Percentiles rank a stretch among this genome's conserved stretches.
These are phyloP conservation scores for Pythium graminicola DNA, from an alignment of 352 stramenopile genomes.

Conservation along the genomic window DNA sequence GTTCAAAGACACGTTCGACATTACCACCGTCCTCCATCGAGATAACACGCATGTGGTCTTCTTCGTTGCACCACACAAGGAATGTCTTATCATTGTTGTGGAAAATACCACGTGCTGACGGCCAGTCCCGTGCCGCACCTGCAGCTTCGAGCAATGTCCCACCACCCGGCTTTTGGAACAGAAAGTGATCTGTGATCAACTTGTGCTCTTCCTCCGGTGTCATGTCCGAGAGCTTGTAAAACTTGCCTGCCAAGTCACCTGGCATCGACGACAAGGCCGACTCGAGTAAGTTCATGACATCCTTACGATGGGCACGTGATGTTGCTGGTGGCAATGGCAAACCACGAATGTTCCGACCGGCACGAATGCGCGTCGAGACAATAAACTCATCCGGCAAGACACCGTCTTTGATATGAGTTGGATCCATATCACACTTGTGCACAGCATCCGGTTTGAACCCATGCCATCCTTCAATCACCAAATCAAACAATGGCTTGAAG, in stretches of 20 bases:
- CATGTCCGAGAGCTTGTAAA: slow-evolving; percentile 86
- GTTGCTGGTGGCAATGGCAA: slow-evolving; percentile 85
- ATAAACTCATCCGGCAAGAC: slow-evolving; percentile 82
- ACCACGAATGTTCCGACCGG: slow-evolving; percentile 86
- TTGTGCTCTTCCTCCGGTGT: slow-evolving; percentile 88
- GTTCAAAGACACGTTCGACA: slow-evolving; percentile 86
- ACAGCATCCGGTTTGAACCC: slow-evolving; percentile 73
- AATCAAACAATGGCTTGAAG: slow-evolving; percentile 83
- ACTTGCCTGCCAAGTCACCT: slow-evolving; percentile 81
- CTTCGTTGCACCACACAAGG: slow-evolving; percentile 87
- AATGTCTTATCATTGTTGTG: slow-evolving; percentile 90
- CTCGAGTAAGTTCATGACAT: slow-evolving; percentile 81
- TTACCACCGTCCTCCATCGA: slow-evolving; percentile 88
- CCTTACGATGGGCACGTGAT: slow-evolving; percentile 68
- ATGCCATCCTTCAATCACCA: slow-evolving; percentile 84
- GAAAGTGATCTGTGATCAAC: slow-evolving; percentile 87
- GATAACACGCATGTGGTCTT: slow-evolving; percentile 89
- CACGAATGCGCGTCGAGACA: slow-evolving; percentile 88
- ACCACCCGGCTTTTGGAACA: slow-evolving; percentile 92
- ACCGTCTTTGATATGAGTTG: slow-evolving; percentile 60
- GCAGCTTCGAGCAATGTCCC: slow-evolving; percentile 77
- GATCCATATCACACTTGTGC: slow-evolving; percentile 79
- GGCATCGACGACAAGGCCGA: slow-evolving; percentile 65
- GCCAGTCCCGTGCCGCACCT: slow-evolving; percentile 90
- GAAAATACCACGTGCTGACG: slow-evolving; percentile 89